Conservation (phyloP, 257 asterid genomes). For the Euphrasia confusa region DNA sequence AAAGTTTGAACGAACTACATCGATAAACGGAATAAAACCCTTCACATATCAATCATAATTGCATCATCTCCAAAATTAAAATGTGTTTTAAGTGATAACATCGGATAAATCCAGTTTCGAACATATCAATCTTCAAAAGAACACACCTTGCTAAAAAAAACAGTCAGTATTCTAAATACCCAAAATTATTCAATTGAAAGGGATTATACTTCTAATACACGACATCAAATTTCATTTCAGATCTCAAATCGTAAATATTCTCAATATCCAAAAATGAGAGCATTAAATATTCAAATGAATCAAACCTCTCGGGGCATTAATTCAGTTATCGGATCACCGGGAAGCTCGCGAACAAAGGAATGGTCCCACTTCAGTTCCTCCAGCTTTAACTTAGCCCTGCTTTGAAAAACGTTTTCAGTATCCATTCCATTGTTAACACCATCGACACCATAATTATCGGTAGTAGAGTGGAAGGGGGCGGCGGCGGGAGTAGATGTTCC, state of each 20-base stretch:
- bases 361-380: conserved; percentile 84
- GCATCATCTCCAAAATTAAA: too few species aligned
- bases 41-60: background rate
- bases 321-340: conserved; percentile 78
- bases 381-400: conserved; percentile 47
- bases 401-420: conserved; percentile 16
- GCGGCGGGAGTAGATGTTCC: conserved; percentile 30
- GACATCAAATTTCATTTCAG: background rate
- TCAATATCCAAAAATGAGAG: conserved; percentile 13
- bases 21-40: background rate
- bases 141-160: background rate
- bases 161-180: background rate
- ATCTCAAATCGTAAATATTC: background rate
- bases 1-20: background rate
- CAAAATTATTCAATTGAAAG: background rate
- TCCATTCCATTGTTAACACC: conserved; percentile 39
- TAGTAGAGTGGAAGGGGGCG: conserved; percentile 53
- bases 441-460: conserved; percentile 42
- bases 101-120: background rate
- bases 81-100: too few species aligned
- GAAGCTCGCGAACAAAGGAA: conserved; percentile 85
- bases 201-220: background rate
- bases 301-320: conserved; percentile 66
- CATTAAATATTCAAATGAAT: background rate
- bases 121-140: background rate